Evolutionary conservation across 257 asterid species (phyloP), one percentile per base, ranked within the genome.

Genomic region (Echium plantagineum): DNA sequence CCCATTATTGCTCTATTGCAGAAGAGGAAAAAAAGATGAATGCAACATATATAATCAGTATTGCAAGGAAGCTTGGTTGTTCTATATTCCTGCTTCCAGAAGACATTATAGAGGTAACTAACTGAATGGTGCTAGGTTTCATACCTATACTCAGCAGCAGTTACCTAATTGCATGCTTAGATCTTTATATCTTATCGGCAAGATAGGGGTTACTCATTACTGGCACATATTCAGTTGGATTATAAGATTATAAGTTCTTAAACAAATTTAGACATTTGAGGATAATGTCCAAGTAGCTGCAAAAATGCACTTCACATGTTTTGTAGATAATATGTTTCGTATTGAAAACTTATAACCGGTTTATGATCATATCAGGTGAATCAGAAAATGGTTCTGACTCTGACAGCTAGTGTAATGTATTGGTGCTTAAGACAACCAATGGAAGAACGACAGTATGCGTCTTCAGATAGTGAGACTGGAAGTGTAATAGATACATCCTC

Each of bases 1-100:
- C 15, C 17, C 7, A 21, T 32, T 26, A 21, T 66, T 69, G 26
- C 46, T 57, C 49, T 26, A n/a, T 55, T 72, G 61, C 65, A 88
- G 96, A 78, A 62, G 95, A 86, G 72, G 94, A 93, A 75, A 89
- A 89, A 60, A 84, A 81, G 78, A 84, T 93, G 94, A 93, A 93
- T 22, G 96, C 96, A 18, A 84, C 89, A 54, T 93, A 93, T 74
- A 84, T 86, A 59, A 93, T 89, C 73, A 93, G 96, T 66, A 80
- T 93, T 22, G 99, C 99, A 51, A 83, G 97, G 73, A 93, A 93
- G 77, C 90, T 89, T n/a, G 99, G 99, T 31, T 93, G 99, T 66
- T 93, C 97, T 8, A 83, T 93, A 63, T 93, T 93, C 66, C 76
- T 93, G 79, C 95, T 93, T 47, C 94, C 95, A 16, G 96, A 93